Evolutionary conservation across 495 filamentous ascomycete species (phyloP), one percentile per base, ranked within the genome.

Genomic region (Trichoderma asperelloides): DNA sequence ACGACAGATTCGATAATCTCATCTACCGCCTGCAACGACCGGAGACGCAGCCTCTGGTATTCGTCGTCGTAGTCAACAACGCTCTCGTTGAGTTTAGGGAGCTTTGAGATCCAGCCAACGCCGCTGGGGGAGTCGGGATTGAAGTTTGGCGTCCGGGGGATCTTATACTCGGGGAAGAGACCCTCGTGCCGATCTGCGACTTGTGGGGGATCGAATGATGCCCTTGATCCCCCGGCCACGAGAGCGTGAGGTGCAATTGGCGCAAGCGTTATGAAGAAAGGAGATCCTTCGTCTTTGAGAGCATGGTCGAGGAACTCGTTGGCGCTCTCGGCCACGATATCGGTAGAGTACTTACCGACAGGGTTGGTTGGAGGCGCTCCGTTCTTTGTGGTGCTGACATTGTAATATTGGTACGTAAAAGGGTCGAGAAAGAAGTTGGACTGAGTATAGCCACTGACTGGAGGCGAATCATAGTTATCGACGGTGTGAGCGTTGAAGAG

Each of bases 361-460:
- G 85, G 84, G 74, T 79, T 86, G 27, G 81, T 76, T 1, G 87
- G 87, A 0, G 77, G 68, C 27, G 89, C 85, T 4, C 76, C 75
- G 70, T 91, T 88, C 13, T 87, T 83, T 69, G 90, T 87, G 69
- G 83, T 89, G 9, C 80, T 86, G 12, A 84, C 78, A 73, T 91
- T 90, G 62, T 86, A 79, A 73, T 92, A 91, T 21, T 80, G 81
- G 72, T 92, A 92, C 1, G 89, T 91, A 71, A 79, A 87, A 0
- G 89, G 89, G 68, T 91, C 89, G 2, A 91, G 79, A 1, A 91
- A 79, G 64, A 91, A 90, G 70, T 91, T 88, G 45, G 83, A 84
- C 55, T 71, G 75, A 62, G 77, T 85, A 77, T 82, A 90, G 7
- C 87, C 88, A 4, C 76, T 80, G 0, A 80, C 75, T 70, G 79